A percentile compares a stretch with the other conserved stretches of the same genome.
Evolutionary conservation across 2,329 filamentous ascomycete genomes (phyloP).

Genomic region (Sarocladium brachiariae): DNA sequence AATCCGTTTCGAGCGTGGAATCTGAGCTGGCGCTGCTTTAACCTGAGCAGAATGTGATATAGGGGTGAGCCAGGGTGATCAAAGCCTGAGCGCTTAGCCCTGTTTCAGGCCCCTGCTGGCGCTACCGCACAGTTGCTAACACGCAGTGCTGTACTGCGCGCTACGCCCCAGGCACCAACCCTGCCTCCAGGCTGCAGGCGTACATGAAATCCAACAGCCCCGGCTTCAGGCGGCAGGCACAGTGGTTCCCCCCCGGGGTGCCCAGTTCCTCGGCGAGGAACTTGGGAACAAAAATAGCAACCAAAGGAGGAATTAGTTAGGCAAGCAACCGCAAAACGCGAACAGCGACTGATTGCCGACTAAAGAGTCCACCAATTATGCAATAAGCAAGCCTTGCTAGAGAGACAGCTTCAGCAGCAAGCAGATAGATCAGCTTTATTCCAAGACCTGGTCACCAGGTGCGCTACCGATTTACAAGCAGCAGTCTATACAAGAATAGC

Average conservation of each 20-base stretch:
- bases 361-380: neutral
- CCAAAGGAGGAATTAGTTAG: slow-evolving; percentile 1
- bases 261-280: slow-evolving; percentile 2
- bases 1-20: slow-evolving; percentile 10
- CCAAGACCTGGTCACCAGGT: neutral
- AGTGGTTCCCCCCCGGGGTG: neutral
- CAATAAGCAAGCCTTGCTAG: neutral
- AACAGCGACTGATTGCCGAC: neutral
- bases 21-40: slow-evolving; percentile 9
- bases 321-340: slow-evolving; percentile 1
- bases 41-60: slow-evolving; percentile 5
- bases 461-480: neutral
- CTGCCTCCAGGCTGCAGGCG: neutral
- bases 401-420: neutral
- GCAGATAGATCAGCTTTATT: neutral
- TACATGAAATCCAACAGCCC: slow-evolving; percentile 2
- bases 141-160: neutral
- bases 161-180: neutral
- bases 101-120: slow-evolving; percentile 1
- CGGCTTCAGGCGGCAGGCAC: neutral
- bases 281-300: neutral
- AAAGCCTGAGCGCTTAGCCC: slow-evolving; percentile 7
- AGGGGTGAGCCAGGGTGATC: slow-evolving; percentile 6
- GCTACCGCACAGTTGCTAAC: slow-evolving; percentile 3
- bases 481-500: neutral